Evolutionary conservation across 2,329 filamentous ascomycete species (phyloP).

Genomic region (Ophiosphaerella korrae): DNA sequence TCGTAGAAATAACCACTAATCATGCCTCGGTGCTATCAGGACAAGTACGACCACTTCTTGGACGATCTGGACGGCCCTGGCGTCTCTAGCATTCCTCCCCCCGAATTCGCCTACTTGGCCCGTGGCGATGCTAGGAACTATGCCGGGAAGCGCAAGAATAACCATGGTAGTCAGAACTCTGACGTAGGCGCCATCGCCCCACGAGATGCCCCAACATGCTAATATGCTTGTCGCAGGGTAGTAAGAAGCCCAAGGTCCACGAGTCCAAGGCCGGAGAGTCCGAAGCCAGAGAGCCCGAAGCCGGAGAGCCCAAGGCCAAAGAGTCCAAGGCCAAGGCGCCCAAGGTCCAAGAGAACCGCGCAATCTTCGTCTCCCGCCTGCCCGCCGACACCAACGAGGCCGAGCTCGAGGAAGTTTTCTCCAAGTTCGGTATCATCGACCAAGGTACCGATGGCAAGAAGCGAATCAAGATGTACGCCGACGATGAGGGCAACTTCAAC

Average conservation of each 20-base stretch:
- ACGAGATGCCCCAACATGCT: slow-evolving; percentile 37
- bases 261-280: slow-evolving; percentile 54
- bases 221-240: slow-evolving; percentile 10
- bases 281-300: slow-evolving; percentile 19
- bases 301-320: not conserved
- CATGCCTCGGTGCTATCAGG: not conserved
- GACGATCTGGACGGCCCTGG: not conserved
- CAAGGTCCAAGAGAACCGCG: slow-evolving; percentile 70
- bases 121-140: too few species aligned
- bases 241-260: slow-evolving; percentile 41
- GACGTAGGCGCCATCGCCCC: slow-evolving; percentile 21
- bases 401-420: slow-evolving; percentile 85
- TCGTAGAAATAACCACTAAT: not conserved
- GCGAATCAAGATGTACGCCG: slow-evolving; percentile 90
- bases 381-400: slow-evolving; percentile 77
- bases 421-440: slow-evolving; percentile 89
- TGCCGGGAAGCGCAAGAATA: slow-evolving; percentile 33
- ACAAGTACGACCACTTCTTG: slow-evolving; percentile 20
- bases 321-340: slow-evolving; percentile 19
- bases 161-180: slow-evolving; percentile 15
- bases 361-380: slow-evolving; percentile 88
- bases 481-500: slow-evolving; percentile 84
- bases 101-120: too few species aligned
- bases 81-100: too few species aligned
- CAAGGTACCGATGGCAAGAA: slow-evolving; percentile 87